These are phyloP conservation scores for Phoenix dactylifera DNA, from an alignment of 176 grass and related monocot genomes.

Conservation along the genomic window DNA sequence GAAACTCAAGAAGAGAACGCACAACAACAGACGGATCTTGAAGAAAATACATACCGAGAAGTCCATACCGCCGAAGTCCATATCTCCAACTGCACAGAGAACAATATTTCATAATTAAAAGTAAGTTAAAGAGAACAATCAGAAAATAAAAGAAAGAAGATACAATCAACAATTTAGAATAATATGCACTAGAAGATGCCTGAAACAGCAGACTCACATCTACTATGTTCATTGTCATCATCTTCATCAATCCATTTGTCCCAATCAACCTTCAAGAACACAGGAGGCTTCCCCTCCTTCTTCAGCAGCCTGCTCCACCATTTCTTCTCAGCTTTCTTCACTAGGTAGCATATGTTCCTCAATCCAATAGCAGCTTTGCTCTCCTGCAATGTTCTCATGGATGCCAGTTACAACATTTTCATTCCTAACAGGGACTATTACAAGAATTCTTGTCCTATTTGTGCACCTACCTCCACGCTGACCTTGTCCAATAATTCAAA, in stretches of 20 bases:
- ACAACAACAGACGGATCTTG: not conserved
- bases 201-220: slow-evolving; percentile 29
- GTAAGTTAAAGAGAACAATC: too few species aligned
- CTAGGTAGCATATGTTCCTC: slow-evolving; percentile 75
- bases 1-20: not conserved
- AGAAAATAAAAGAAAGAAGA: too few species aligned
- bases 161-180: too few species aligned
- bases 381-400: slow-evolving; percentile 35
- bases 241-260: slow-evolving; percentile 98
- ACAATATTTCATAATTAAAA: slow-evolving; percentile 1
- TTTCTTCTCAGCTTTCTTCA: slow-evolving; percentile 64
- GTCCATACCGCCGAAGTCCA: slow-evolving; percentile 66
- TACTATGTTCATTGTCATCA: slow-evolving; percentile 50
- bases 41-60: slow-evolving; percentile 50
- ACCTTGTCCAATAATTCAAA: slow-evolving; percentile 77
- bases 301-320: slow-evolving; percentile 81
- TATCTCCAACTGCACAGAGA: slow-evolving; percentile 38
- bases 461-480: slow-evolving; percentile 51
- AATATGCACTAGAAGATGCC: not conserved
- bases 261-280: slow-evolving; percentile 91
- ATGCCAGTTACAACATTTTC: too few species aligned
- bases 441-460: too few species aligned
- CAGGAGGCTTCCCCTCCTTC: slow-evolving; percentile 53
- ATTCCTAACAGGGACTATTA: too few species aligned
- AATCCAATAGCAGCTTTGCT: slow-evolving; percentile 56